Evolutionary conservation across 148 eudicot genomes (phyloP).

Genomic region (Drosera capensis): DNA sequence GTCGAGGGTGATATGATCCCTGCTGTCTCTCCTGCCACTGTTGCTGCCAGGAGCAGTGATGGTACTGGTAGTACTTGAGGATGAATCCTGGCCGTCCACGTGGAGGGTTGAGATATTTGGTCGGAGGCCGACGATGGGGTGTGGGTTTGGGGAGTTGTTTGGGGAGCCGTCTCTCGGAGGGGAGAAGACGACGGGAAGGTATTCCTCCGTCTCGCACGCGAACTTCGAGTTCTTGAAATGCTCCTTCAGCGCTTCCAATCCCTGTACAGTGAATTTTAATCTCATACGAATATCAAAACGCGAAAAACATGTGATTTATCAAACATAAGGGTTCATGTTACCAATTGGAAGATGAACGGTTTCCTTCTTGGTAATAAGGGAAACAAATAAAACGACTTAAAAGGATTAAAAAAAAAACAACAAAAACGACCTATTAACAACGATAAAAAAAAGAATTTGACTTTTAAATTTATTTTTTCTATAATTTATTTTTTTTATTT

Average conservation of each 20-base stretch:
- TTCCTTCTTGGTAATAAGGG: too few species aligned
- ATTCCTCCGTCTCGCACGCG: conserved; percentile 71
- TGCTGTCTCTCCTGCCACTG: neutral
- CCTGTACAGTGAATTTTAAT: conserved; percentile 17
- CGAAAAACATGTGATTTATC: neutral
- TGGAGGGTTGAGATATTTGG: neutral
- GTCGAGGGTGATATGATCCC: neutral
- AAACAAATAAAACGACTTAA: too few species aligned
- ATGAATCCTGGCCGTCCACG: neutral
- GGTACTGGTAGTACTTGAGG: neutral
- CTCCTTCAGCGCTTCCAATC: conserved; percentile 77
- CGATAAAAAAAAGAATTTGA: too few species aligned
- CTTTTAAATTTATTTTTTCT: too few species aligned
- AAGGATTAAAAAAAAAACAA: too few species aligned
- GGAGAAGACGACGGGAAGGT: conserved; percentile 67
- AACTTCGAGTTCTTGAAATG: conserved; percentile 97
- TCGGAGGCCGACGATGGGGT: conserved; percentile 27
- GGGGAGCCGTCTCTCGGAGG: conserved; percentile 80
- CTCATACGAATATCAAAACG: neutral
- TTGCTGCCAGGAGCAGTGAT: neutral
- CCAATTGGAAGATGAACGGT: too few species aligned
- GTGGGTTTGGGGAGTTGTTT: conserved; percentile 30
- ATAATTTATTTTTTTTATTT: too few species aligned
- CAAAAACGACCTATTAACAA: too few species aligned
- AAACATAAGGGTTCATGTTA: neutral